Conservation (phyloP, 148 eudicot species). For the Drosera capensis region DNA sequence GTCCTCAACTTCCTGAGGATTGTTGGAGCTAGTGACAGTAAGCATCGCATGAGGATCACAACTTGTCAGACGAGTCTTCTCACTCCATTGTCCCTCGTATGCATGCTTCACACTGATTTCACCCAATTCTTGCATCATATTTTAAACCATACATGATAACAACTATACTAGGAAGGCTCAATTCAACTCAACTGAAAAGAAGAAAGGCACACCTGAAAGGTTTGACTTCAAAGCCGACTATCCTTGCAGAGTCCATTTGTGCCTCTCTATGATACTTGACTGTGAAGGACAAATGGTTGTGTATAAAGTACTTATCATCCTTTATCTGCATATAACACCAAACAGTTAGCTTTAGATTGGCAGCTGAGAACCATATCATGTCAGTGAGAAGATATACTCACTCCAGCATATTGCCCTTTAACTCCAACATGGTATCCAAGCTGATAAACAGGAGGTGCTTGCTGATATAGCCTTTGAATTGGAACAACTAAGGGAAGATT, state of each 20-base stretch:
- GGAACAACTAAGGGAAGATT: conserved; percentile 56
- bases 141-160: neutral
- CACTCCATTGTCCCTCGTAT: conserved; percentile 18
- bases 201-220: conserved; percentile 17
- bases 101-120: conserved; percentile 18
- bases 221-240: conserved; percentile 28
- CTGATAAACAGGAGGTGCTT: conserved; percentile 37
- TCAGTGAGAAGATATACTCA: conserved; percentile 12
- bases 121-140: neutral
- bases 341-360: conserved; percentile 6
- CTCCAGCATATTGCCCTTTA: conserved; percentile 43
- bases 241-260: conserved; percentile 11
- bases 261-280: conserved; percentile 28
- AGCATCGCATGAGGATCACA: conserved; percentile 12
- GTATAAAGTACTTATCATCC: conserved; percentile 32
- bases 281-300: conserved; percentile 33
- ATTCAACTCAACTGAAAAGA: neutral
- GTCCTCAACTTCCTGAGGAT: conserved; percentile 21
- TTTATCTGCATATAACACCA: conserved; percentile 18
- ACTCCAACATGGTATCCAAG: conserved; percentile 51
- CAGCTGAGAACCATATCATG: neutral
- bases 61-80: conserved; percentile 12
- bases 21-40: conserved; percentile 11
- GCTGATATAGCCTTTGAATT: conserved; percentile 33
- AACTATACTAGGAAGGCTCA: neutral